phyloP scores from a whole-genome alignment of 495 filamentous ascomycete species.

The Chaetomium cochliodes region DNA sequence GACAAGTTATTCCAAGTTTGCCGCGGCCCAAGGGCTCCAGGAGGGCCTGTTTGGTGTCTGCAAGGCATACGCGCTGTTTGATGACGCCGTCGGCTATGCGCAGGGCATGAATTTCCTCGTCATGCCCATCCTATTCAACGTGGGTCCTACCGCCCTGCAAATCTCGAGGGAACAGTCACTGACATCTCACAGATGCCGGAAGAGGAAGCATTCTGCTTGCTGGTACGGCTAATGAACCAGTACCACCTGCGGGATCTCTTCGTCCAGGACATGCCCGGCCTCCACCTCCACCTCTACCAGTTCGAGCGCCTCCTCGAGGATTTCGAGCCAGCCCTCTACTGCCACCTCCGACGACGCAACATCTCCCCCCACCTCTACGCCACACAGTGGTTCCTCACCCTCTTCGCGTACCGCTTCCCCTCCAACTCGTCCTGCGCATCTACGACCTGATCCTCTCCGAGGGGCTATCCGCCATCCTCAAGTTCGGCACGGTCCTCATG shows the following conservation, averaged over 20 bases:
- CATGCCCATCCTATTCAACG: conserved; percentile 96
- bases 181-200: conserved; percentile 73
- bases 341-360: conserved; percentile 83
- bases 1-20: conserved; percentile 95
- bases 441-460: conserved; percentile 97
- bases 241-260: conserved; percentile 93
- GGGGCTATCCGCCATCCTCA: conserved; percentile 86
- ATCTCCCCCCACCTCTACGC: conserved; percentile 93
- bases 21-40: conserved; percentile 82
- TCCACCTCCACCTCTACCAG: conserved; percentile 90
- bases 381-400: conserved; percentile 97
- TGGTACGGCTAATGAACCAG: conserved; percentile 94
- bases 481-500: conserved; percentile 93
- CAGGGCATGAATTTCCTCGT: conserved; percentile 99
- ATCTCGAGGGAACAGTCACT: conserved; percentile 5
- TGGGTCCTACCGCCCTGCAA: conserved; percentile 42
- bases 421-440: conserved; percentile 89
- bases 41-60: conserved; percentile 93
- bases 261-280: conserved; percentile 90
- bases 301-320: conserved; percentile 96
- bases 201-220: conserved; percentile 90
- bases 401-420: conserved; percentile 98
- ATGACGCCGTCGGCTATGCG: conserved; percentile 92
- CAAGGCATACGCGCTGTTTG: conserved; percentile 96
- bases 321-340: conserved; percentile 88